Evolutionary conservation across 306 rosid genomes (phyloP), one percentile per base, ranked within the genome.

Genomic region (Crotalaria pallida): DNA sequence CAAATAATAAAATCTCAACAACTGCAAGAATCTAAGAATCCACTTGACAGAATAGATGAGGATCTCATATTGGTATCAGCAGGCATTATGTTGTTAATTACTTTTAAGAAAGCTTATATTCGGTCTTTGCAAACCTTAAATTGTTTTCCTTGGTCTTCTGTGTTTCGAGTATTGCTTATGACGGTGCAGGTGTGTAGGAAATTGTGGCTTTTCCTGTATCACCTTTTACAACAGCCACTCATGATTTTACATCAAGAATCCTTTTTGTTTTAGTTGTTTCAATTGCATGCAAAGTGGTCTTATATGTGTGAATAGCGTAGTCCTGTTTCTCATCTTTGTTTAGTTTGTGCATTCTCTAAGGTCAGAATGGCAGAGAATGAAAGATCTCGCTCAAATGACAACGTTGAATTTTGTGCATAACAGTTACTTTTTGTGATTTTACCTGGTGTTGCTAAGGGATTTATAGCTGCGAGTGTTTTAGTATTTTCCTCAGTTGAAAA

Each of bases 21-120:
- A 27, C 33, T 50, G 63, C 31, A 8, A 62, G 34, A 85, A 70
- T 80, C 63, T 40, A 8, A 62, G 34, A 85, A 70, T 80, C 67
- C 66, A 78, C 77, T 18, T 76, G 60, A 41, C 33, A 77, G 61
- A 76, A 74, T 73, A 77, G 86, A 52, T 50, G 74, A 58, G 34
- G 82, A 69, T 68, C 58, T 74, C 71, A 53, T 68, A 60, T 41
- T 61, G 44, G 49, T 73, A 63, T 76, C 18, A 41, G 61, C 72
- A 55, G 73, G 58, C 67, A 47, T 67, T 67, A 62, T 77, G 79
- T 63, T 57, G 38, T 60, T 21, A 61, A 11, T 19, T 47, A 7
- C 24, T 67, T 65, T 22, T 36, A 65, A 73, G 76, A 77, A 80
- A 82, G 59, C 69, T 73, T 51, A 17, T 65, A 5, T 49, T 71